Conservation (phyloP, 352 stramenopile genomes). For the Phytophthora syringae region DNA sequence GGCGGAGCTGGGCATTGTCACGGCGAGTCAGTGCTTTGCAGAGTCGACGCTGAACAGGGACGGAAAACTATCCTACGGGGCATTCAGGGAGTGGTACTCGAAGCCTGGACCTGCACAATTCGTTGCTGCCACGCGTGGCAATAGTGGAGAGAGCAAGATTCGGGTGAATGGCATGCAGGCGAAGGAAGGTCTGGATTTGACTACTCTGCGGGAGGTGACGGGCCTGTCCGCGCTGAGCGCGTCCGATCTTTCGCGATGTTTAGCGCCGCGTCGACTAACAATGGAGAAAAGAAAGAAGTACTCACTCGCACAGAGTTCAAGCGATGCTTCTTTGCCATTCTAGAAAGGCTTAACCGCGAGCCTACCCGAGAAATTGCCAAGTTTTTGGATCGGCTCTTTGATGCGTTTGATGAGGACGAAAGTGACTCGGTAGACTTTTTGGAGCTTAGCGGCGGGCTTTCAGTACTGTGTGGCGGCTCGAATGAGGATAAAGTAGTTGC, state of each 20-base stretch:
- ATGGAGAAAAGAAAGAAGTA: constrained; percentile 19
- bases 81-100: constrained; percentile 83
- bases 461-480: constrained; percentile 71
- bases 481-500: constrained; percentile 81
- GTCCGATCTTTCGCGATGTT: constrained; percentile 72
- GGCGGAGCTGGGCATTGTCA: constrained; percentile 69
- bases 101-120: constrained; percentile 64
- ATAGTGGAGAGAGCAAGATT: constrained; percentile 5
- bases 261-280: constrained; percentile 35
- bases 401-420: constrained; percentile 76
- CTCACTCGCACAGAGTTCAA: constrained; percentile 78
- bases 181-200: constrained; percentile 25
- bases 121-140: constrained; percentile 16
- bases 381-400: constrained; percentile 80
- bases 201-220: constrained; percentile 56
- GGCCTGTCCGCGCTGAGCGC: constrained; percentile 57
- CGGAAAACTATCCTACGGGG: constrained; percentile 77
- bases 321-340: constrained; percentile 65
- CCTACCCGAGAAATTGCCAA: constrained; percentile 53
- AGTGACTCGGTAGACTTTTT: constrained; percentile 79
- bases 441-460: constrained; percentile 80
- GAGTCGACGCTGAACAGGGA: constrained; percentile 69
- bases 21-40: constrained; percentile 75
- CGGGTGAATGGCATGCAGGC: constrained; percentile 18
- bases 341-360: constrained; percentile 64